Conservation (phyloP, 2,329 filamentous ascomycete genomes). For the Pseudocercospora fuligena region DNA sequence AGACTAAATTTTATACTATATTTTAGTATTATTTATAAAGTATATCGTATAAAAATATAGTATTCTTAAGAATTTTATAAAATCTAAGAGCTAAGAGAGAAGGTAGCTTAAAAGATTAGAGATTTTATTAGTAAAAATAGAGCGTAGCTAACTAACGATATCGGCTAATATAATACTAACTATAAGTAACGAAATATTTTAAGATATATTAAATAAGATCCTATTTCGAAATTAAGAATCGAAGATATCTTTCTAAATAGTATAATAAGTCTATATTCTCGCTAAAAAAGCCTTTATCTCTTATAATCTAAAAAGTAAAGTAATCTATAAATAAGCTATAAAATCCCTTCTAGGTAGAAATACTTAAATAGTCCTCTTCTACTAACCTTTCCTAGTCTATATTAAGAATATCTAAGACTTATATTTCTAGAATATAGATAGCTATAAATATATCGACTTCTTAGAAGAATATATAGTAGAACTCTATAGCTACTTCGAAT, state of each 20-base stretch:
- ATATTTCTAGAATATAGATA: conserved; percentile 40
- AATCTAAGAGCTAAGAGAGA: no score
- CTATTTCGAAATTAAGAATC: neutral
- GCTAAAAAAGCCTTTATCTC: conserved; percentile 11
- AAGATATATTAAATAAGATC: no score
- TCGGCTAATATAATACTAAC: neutral
- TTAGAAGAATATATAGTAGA: conserved; percentile 68
- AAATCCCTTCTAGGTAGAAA: conserved; percentile 45
- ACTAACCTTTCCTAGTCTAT: conserved; percentile 44
- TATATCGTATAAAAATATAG: no score
- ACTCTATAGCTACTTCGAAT: conserved; percentile 68
- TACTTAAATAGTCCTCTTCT: conserved; percentile 44
- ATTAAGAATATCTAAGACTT: conserved; percentile 38
- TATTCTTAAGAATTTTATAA: no score
- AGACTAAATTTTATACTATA: no score
- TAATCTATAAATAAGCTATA: conserved; percentile 38
- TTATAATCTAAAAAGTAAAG: conserved; percentile 20
- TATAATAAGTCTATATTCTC: conserved; percentile 11
- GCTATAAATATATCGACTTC: conserved; percentile 60
- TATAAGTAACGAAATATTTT: neutral
- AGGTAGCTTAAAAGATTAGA: no score
- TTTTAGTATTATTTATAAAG: no score
- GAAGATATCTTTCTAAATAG: conserved; percentile 1
- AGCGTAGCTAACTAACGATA: neutral
- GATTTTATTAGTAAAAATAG: no score